Base-by-base conservation (phyloP, 805 yeast genomes). In the Saccharomycopsis sp. region DNA sequence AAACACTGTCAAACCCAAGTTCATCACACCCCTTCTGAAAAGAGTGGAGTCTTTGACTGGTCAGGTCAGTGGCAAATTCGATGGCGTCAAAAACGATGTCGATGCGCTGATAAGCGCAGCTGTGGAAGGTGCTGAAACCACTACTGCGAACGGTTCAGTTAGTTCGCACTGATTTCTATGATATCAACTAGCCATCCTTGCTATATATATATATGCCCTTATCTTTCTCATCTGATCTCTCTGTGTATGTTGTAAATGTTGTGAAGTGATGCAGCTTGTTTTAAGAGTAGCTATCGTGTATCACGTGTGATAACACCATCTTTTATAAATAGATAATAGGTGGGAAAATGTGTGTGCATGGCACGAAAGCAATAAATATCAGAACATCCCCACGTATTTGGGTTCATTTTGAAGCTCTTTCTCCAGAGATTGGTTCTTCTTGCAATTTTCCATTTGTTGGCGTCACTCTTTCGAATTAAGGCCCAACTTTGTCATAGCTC, bases 91-190 rank as follows among this genome's bases (percentile, higher is more conserved):
- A 38, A 48, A 41, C n/a, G 38, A 34, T 19, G 52, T 48, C 16
- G 54, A 52, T 38, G 54, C 52, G 6, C 39, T 49, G n/a, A 50
- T 53, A 18, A 53, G 51, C 21, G 48, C 48, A 25, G 50, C 39
- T 10, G 46, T 34, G 22, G 19, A 31, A 9, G 49, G 44, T 8
- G 36, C 38, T 9, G 48, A 38, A 26, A 31, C 34, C 6, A 42
- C 36, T 5, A 34, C 43, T 3, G 12, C 25, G 2, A 38, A 35
- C 20, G 39, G 39, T 3, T 34, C 40, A 19, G 5, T 40, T 3
- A 20, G 27, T 13, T 36, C 19, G n/a, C 12, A 36, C n/a, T 9
- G 9, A 10, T 25, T 10, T 25, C n/a, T 25, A n/a, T 10, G 27
- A 10, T n/a, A 25, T 25, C 2, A 25, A n/a, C n/a, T 10, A 10